A percentile compares a stretch with the other conserved stretches of the same genome.
These are phyloP conservation scores for Azolla pinnata DNA, from an alignment of 75 land plant species.

Conservation along the genomic window DNA sequence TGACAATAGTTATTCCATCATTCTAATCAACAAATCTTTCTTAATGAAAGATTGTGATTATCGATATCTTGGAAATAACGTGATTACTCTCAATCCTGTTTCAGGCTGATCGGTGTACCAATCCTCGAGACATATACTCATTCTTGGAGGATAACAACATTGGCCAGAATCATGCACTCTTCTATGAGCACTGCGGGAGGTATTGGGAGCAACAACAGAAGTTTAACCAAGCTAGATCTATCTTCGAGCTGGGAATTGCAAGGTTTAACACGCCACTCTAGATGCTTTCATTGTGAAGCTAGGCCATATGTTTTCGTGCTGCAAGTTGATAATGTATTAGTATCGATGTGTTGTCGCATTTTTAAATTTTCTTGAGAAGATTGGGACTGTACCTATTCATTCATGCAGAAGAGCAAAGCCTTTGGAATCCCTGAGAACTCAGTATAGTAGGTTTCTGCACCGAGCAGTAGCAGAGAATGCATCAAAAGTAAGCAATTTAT, in stretches of 20 bases:
- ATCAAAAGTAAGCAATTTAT: constrained; percentile 13
- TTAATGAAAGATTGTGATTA: neutral
- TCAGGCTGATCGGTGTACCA: constrained; percentile 85
- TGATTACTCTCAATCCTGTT: neutral
- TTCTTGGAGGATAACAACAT: constrained; percentile 75
- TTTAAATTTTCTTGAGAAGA: too few species aligned
- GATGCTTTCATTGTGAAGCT: too few species aligned
- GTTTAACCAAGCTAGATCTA: constrained; percentile 53
- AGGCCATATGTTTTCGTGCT: too few species aligned
- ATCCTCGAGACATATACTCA: constrained; percentile 67
- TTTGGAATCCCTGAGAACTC: constrained; percentile 11
- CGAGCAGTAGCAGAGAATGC: constrained; percentile 13
- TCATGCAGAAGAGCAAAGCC: constrained; percentile 26
- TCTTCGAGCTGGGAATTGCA: constrained; percentile 72
- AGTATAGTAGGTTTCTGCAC: constrained; percentile 20
- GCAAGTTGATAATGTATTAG: too few species aligned
- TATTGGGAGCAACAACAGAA: constrained; percentile 64
- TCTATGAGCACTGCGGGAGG: constrained; percentile 60
- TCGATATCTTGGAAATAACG: neutral
- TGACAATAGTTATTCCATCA: too few species aligned
- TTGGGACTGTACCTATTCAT: neutral
- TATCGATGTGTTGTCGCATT: too few species aligned
- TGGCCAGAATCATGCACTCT: constrained; percentile 68
- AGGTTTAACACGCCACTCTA: too few species aligned
- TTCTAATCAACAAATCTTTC: too few species aligned